phyloP scores from a whole-genome alignment of 1,284 basidiomycete species.

The Prillingera fragicola region DNA sequence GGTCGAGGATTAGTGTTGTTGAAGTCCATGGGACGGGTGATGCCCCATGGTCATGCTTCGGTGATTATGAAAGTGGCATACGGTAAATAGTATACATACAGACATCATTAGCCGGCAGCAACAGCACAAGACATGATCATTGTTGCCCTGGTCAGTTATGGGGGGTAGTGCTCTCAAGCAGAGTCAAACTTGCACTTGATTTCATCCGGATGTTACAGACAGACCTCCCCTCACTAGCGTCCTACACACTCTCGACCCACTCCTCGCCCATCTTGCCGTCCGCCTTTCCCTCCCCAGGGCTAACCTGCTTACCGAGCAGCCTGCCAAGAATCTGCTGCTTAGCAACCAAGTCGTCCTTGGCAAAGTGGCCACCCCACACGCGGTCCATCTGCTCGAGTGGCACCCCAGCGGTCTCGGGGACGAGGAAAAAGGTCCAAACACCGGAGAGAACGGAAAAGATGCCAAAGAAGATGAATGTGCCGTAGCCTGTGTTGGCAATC shows the following conservation, averaged over 20 bases:
- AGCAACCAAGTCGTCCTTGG: slow-evolving; percentile 6
- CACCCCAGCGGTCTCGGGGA: slow-evolving; percentile 22
- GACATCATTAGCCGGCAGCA: too few relatives aligned
- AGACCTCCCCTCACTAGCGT: too few relatives aligned
- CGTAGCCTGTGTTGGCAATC: slow-evolving; percentile 19
- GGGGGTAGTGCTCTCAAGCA: too few relatives aligned
- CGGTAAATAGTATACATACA: too few relatives aligned
- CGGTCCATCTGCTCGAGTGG: slow-evolving; percentile 17
- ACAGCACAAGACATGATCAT: too few relatives aligned
- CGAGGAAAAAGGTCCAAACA: slow-evolving; percentile 20
- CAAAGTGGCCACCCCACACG: slow-evolving; percentile 9
- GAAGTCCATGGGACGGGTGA: too few relatives aligned
- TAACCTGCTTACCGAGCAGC: background rate
- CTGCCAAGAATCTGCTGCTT: slow-evolving; percentile 1
- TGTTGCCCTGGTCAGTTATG: too few relatives aligned
- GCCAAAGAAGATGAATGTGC: slow-evolving; percentile 32
- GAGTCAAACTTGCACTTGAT: too few relatives aligned
- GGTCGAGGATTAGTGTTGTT: too few relatives aligned
- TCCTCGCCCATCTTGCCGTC: background rate
- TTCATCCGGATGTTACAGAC: too few relatives aligned
- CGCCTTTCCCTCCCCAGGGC: background rate
- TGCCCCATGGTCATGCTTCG: too few relatives aligned
- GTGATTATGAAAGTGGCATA: too few relatives aligned
- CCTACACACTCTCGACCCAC: slow-evolving; percentile 2
- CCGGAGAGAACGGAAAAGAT: slow-evolving; percentile 13